A percentile compares a stretch with the other conserved stretches of the same genome.
Conservation (phyloP, 2,329 filamentous ascomycete genomes). For the Cladosporium sp. region DNA sequence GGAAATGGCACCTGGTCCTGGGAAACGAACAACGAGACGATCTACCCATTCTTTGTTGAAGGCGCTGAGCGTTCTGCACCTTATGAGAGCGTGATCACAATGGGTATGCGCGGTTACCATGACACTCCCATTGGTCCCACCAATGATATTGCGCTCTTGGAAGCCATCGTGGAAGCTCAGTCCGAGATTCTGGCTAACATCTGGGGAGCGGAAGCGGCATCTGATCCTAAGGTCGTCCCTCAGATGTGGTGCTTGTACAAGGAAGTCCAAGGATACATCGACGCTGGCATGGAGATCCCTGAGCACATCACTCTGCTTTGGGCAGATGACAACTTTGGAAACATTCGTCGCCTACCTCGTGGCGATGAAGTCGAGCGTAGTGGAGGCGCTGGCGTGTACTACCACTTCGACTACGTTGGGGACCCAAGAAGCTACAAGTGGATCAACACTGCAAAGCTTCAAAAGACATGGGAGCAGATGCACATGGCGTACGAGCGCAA, state of each 20-base stretch:
- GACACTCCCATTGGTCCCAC: conserved; percentile 62
- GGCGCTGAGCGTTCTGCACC: conserved; percentile 65
- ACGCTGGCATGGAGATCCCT: conserved; percentile 61
- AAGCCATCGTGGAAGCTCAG: conserved; percentile 62
- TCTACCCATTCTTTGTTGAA: conserved; percentile 67
- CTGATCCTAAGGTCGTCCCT: conserved; percentile 55
- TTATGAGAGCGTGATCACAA: conserved; percentile 66
- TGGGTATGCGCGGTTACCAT: conserved; percentile 60
- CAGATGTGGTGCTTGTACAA: conserved; percentile 76
- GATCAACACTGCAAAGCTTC: conserved; percentile 66
- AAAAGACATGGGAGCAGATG: conserved; percentile 68
- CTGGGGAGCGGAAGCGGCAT: conserved; percentile 51
- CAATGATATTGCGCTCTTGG: conserved; percentile 60
- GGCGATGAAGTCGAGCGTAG: conserved; percentile 58
- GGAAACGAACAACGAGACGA: conserved; percentile 66
- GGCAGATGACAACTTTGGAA: conserved; percentile 65
- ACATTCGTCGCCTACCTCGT: conserved; percentile 62
- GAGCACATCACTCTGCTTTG: conserved; percentile 69
- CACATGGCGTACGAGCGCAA: conserved; percentile 60
- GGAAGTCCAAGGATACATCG: conserved; percentile 69
- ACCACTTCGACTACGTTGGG: conserved; percentile 65
- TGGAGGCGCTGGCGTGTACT: conserved; percentile 67
- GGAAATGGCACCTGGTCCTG: conserved; percentile 66
- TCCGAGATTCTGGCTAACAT: conserved; percentile 59
- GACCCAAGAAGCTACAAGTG: conserved; percentile 55